Evolutionary conservation across 768 basidiomycete species (phyloP), one percentile per base, ranked within the genome.

Genomic region (Crucibulum laeve): DNA sequence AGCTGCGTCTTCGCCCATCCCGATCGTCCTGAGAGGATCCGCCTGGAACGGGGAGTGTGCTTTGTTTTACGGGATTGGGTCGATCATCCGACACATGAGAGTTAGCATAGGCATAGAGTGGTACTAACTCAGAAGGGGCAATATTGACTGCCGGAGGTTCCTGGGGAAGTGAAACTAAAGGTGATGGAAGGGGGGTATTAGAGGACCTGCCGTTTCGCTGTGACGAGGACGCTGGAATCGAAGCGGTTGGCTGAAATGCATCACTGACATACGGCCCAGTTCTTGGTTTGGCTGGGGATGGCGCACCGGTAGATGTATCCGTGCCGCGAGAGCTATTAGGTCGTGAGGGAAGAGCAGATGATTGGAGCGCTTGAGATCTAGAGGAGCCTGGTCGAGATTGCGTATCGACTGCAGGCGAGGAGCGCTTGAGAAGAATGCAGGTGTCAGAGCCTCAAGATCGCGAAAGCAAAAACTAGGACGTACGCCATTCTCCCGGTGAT

Each of bases 61-160:
- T 64, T 26, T 70, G 68, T 45, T 71, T 74, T 5, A 52, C 43
- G 14, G 63, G 64, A 22, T 54, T 34, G 24, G 49, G 42, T 10
- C 49, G 48, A 17, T 49, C 46, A 25, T 48, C 46, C 7, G 22
- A 25, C 36, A 17, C 19, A 32, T 11, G 40, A 41, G 7, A 28
- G 17, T 40, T 32, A 43, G 11, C 26, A 39, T n/a, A 38, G 35
- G 45, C 44, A 5, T 5, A 26, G 13, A 18, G 35, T 36, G 8
- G 35, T 18, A 10, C 35, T 30, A 33, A 17, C 30, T 40, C 38
- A 25, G 73, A 69, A 35, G 72, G 67, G 3, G 70, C 68, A 42
- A 73, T 54, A n/a, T 65, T 73, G 18, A 75, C 64, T 30, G 70
- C 63, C 39, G 70, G 61, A 8, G 69, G 60, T 33, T 63, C 69